A percentile compares a stretch with the other conserved stretches of the same genome.
Conservation (phyloP, 306 rosid species). For the Canavalia ensiformis region DNA sequence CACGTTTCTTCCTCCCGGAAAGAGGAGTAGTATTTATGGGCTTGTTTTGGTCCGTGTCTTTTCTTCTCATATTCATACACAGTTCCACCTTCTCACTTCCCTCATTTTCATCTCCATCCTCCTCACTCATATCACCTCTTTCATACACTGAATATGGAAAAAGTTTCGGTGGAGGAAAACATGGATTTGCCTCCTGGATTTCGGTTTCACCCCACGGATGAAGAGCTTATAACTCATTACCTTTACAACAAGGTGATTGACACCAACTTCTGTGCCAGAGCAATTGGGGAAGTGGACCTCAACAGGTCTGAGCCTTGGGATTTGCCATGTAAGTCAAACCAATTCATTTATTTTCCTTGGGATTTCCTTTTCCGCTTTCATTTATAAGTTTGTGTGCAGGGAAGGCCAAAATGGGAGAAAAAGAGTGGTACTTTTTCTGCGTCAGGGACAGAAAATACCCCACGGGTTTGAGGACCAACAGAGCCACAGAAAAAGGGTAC, state of each 20-base stretch:
- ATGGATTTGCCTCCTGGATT: conserved; percentile 89
- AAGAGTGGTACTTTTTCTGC: conserved; percentile 98
- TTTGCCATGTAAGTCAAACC: conserved; percentile 73
- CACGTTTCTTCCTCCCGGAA: conserved; percentile 76
- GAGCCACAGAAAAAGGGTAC: conserved; percentile 94
- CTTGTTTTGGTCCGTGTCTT: conserved; percentile 53
- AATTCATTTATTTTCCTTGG: neutral
- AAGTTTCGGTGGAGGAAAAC: conserved; percentile 57
- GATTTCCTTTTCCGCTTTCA: neutral
- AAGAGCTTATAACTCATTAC: conserved; percentile 93
- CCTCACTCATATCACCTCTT: conserved; percentile 45
- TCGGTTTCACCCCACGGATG: conserved; percentile 96
- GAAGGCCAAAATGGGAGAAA: conserved; percentile 98
- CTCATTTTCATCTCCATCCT: conserved; percentile 44
- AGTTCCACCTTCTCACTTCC: conserved; percentile 43
- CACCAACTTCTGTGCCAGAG: conserved; percentile 65
- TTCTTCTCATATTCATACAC: conserved; percentile 39
- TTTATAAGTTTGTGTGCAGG: conserved; percentile 49
- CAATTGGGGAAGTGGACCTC: conserved; percentile 95
- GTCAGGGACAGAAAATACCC: conserved; percentile 94
- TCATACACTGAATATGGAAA: conserved; percentile 61
- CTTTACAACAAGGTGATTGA: conserved; percentile 73
- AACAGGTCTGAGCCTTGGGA: conserved; percentile 99
- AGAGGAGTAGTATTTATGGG: conserved; percentile 67
- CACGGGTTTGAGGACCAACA: conserved; percentile 92